Evolutionary conservation across 345 rosid species (phyloP), one percentile per base, ranked within the genome.

Genomic region (Hypericum androsaemum): DNA sequence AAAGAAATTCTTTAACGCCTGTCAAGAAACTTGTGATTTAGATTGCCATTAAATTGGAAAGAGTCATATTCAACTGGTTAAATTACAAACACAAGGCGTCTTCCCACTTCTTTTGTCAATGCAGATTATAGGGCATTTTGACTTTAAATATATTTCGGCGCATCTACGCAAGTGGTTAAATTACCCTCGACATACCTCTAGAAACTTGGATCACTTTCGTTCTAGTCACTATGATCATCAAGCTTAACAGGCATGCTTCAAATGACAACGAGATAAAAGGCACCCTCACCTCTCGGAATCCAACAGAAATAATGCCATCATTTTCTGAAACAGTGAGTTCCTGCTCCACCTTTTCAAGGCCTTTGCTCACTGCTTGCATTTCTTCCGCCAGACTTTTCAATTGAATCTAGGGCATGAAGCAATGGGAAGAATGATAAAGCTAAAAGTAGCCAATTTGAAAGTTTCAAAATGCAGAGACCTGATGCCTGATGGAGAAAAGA

Each of bases 331-430:
- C 83, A 14, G 69, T 37, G 46, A 92, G 95, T 62, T 92, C 98
- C 77, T 83, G 86, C 60, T 72, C 88, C 17, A 92, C 88, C 76
- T 92, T 92, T 63, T 88, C 95, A 66, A 92, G 89, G 65, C 98
- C 98, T 79, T 76, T 92, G 71, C 76, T 77, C 52, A 84, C 89
- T 54, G 98, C 98, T 80, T 92, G 98, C 96, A 90, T 88, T 77
- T 90, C 98, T 77, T 90, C 98, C 64, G 98, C 96, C 76, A 90
- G 69, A 47, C 75, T 69, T 80, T 92, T 92, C 71, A 92, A 68
- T 77, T 92, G 96, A 71, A 92, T 88, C 98, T 92, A 70, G 53
- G 53, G 11, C 32, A 22, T 22, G 4, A 22, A 22, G 32, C 2
- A 22, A 22, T 22, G 32, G 32, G 32, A 22, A 22, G 32, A 22